Evolutionary conservation across 306 rosid genomes (phyloP).

Genomic region (Datisca glomerata): DNA sequence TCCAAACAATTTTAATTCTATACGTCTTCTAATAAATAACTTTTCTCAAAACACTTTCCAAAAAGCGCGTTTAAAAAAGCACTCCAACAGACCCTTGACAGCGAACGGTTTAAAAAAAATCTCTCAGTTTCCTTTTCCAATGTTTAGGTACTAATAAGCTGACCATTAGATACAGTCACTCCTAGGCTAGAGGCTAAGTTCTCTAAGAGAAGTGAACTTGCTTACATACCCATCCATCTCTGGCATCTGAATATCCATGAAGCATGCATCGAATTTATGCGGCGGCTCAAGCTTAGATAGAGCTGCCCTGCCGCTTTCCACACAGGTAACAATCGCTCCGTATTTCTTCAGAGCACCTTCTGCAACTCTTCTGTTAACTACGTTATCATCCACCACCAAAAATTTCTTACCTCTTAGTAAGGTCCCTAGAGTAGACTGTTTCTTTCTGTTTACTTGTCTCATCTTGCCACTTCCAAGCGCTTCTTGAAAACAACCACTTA

Average conservation of each 20-base stretch:
- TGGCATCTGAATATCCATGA: constrained; percentile 99
- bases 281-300: constrained; percentile 60
- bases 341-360: constrained; percentile 70
- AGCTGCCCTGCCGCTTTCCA: constrained; percentile 66
- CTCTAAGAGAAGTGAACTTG: not conserved
- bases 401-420: constrained; percentile 46
- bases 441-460: constrained; percentile 30
- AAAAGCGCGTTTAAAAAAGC: too few relatives aligned
- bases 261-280: constrained; percentile 78
- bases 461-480: constrained; percentile 44
- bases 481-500: constrained; percentile 50
- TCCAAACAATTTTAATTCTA: too few relatives aligned
- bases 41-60: too few relatives aligned
- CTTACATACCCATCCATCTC: constrained; percentile 99
- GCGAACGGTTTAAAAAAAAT: too few relatives aligned
- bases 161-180: too few relatives aligned
- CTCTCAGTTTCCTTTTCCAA: too few relatives aligned
- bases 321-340: constrained; percentile 74
- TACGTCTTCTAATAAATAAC: too few relatives aligned
- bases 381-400: constrained; percentile 91
- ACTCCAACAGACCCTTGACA: too few relatives aligned
- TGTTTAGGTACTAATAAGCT: too few relatives aligned
- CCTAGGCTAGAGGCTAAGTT: not conserved
- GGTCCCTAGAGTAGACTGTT: constrained; percentile 37
- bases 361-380: constrained; percentile 82